These are phyloP conservation scores for Euryodendron excelsum DNA, from an alignment of 148 eudicot genomes.

Conservation along the genomic window DNA sequence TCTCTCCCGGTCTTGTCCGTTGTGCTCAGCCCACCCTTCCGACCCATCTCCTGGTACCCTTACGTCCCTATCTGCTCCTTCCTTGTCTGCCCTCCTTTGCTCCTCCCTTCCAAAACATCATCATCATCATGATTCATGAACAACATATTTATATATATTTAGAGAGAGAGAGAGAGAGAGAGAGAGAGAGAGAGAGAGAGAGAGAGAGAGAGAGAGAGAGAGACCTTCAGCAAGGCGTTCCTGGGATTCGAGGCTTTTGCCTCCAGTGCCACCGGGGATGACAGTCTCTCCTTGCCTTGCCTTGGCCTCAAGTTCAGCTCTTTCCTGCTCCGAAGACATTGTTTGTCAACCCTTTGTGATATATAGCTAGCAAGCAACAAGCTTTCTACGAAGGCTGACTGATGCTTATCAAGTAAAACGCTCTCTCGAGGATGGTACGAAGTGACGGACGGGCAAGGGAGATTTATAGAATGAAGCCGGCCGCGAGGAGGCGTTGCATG, in stretches of 20 bases:
- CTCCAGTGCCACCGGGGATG: constrained; percentile 37
- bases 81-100: constrained; percentile 44
- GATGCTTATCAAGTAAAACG: no score
- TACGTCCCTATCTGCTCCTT: constrained; percentile 29
- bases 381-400: no score
- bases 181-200: no score
- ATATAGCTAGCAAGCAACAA: background rate
- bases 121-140: background rate
- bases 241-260: constrained; percentile 35
- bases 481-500: no score
- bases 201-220: no score
- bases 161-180: no score
- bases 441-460: no score
- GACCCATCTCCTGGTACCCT: constrained; percentile 31
- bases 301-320: constrained; percentile 20
- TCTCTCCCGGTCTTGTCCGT: constrained; percentile 16
- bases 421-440: background rate
- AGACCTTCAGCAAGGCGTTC: constrained; percentile 39
- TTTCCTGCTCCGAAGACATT: constrained; percentile 20
- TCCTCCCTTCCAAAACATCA: constrained; percentile 28
- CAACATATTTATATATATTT: no score
- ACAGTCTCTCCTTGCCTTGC: constrained; percentile 33
- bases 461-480: background rate
- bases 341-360: background rate
- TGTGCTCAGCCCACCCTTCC: constrained; percentile 37